phyloP scores from a whole-genome alignment of 805 yeast species.

The Maudiozyma turicensis region DNA sequence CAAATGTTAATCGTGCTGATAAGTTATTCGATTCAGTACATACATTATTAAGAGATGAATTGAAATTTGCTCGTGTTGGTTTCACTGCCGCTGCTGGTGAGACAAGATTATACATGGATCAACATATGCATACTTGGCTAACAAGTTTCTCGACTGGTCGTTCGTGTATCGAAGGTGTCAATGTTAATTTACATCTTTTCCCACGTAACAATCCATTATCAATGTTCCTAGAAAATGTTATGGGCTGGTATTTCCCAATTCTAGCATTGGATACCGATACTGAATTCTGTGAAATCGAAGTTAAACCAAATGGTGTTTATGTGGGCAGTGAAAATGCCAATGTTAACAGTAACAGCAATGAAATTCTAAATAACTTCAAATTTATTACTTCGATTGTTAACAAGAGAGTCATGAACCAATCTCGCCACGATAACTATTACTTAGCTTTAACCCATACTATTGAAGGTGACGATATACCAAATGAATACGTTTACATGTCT shows the following conservation, averaged over 20 bases:
- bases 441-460: conserved; percentile 76
- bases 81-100: conserved; percentile 17
- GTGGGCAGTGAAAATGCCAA: conserved; percentile 20
- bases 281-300: conserved; percentile 43
- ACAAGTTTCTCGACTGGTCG: conserved; percentile 84
- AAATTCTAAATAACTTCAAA: conserved; percentile 41
- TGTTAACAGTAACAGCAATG: conserved; percentile 25
- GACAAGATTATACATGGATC: conserved; percentile 30
- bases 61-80: conserved; percentile 54
- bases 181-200: conserved; percentile 51
- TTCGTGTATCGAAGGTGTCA: conserved; percentile 55
- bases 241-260: conserved; percentile 49
- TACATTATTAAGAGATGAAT: conserved; percentile 47
- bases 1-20: conserved; percentile 49
- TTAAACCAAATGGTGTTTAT: conserved; percentile 38
- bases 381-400: conserved; percentile 79
- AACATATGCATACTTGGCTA: conserved; percentile 27
- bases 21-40: conserved; percentile 41
- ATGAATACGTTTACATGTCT: conserved; percentile 75
- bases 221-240: conserved; percentile 50
- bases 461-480: conserved; percentile 62
- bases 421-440: conserved; percentile 69
- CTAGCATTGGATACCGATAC: conserved; percentile 48
- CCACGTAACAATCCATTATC: conserved; percentile 75
- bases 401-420: conserved; percentile 69